phyloP scores from a whole-genome alignment of 1,284 basidiomycete genomes.

The Marasmius fiardii region DNA sequence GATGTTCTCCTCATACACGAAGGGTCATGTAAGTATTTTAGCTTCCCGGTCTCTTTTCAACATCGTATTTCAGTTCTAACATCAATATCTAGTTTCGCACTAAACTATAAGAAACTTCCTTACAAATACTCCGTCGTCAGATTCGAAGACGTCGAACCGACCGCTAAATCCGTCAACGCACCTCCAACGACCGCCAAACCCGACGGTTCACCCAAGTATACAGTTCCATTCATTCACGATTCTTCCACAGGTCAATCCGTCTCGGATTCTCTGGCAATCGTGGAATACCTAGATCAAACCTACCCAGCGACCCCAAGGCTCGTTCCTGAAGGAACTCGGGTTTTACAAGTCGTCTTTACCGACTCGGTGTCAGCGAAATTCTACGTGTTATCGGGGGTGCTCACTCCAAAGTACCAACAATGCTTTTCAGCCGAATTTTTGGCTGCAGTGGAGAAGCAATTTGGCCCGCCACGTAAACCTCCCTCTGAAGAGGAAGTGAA shows the following conservation, averaged over 20 bases:
- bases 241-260: background rate
- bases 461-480: background rate
- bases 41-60: no score
- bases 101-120: conserved; percentile 5
- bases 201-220: conserved; percentile 9
- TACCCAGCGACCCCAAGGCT: background rate
- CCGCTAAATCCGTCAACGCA: background rate
- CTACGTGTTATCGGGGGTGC: background rate
- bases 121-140: background rate
- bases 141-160: background rate
- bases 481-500: background rate
- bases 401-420: background rate
- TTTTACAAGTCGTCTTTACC: background rate
- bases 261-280: background rate
- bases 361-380: background rate
- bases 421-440: background rate
- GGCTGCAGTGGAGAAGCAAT: background rate
- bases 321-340: background rate
- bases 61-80: no score
- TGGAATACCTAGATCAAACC: background rate
- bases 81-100: background rate
- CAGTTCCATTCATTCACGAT: background rate
- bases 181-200: background rate
- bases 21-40: background rate
- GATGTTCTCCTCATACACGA: background rate